Evolutionary conservation across 495 filamentous ascomycete genomes (phyloP), one percentile per base, ranked within the genome.

Genomic region (Hyaloscypha finlandica): DNA sequence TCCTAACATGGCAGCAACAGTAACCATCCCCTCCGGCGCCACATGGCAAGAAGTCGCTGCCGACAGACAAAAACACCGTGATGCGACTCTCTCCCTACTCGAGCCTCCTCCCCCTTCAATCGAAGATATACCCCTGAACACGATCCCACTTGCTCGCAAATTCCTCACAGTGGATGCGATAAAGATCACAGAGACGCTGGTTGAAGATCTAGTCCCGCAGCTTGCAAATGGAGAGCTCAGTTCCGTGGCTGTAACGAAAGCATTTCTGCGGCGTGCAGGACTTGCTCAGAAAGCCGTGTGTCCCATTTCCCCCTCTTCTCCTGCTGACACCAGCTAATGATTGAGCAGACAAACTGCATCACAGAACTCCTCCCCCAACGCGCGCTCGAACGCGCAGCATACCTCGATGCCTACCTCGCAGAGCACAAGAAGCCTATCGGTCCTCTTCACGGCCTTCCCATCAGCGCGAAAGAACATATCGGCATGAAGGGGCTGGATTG

Each of bases 381-480:
- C 12, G 90, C 88, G 12, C 77, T 93, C 8, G 71, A 78, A 53
- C 81, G 80, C 22, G 91, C 91, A 3, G 79, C 78, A 59, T 70
- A 76, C 19, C 83, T 91, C 1, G 91, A 92, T 74, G 70, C 76
- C 9, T 83, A 88, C 72, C 80, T 82, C 22, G 71, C 74, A 6
- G 69, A 82, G 48, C 73, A 87, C 60, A 72, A 70, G 6, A 80
- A 79, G 55, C 76, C 81, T 6, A 68, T 84, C 19, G 89, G 89
- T 0, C 88, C 88, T 4, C 76, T 92, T 0, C 89, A 92, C 65
- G 89, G 89, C 20, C 66, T 92, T 8, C 89, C 89, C 0, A 85
- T 91, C 30, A 87, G 83, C 29, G 80, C 90, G 11, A 92, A 92
- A 74, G 89, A 91, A 72, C 80, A 86, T 63, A 80, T 90, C 61